phyloP scores from a whole-genome alignment of 2,329 filamentous ascomycete genomes.

The Penicillium sp. region DNA sequence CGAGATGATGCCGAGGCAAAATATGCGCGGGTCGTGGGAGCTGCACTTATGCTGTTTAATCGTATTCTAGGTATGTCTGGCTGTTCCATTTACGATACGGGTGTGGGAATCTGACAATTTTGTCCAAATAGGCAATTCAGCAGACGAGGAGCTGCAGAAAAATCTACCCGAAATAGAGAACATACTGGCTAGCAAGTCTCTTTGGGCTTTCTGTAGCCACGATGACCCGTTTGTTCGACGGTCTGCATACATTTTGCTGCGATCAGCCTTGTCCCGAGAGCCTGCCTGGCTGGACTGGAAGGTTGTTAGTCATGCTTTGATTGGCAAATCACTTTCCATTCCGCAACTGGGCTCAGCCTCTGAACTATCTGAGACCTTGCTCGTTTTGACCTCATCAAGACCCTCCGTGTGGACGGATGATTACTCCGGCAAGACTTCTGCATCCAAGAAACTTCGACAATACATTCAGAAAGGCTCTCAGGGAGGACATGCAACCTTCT shows the following conservation, averaged over 20 bases:
- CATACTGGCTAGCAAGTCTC: constrained; percentile 59
- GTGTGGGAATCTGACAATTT: constrained; percentile 13
- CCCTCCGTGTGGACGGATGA: constrained; percentile 70
- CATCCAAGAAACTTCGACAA: constrained; percentile 56
- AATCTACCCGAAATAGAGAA: constrained; percentile 59
- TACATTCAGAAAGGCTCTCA: constrained; percentile 84
- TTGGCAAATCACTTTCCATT: constrained; percentile 68
- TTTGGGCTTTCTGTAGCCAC: constrained; percentile 58
- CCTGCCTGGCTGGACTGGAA: constrained; percentile 56
- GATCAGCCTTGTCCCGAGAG: constrained; percentile 48
- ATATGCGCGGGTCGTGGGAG: constrained; percentile 71
- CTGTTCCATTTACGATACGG: neutral
- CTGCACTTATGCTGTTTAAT: constrained; percentile 53
- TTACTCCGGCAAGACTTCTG: constrained; percentile 56
- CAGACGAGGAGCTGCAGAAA: constrained; percentile 54
- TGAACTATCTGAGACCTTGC: constrained; percentile 65
- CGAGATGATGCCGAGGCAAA: constrained; percentile 81
- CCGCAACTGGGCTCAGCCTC: constrained; percentile 69
- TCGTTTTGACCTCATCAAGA: constrained; percentile 59
- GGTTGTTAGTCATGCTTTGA: constrained; percentile 62
- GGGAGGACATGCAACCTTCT: constrained; percentile 66
- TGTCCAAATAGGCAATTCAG: constrained; percentile 29
- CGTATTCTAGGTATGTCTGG: constrained; percentile 47
- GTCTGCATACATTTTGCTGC: constrained; percentile 54
- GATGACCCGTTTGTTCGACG: constrained; percentile 56